Base-by-base conservation (phyloP, 306 rosid species). In the Luffa aegyptiaca region DNA sequence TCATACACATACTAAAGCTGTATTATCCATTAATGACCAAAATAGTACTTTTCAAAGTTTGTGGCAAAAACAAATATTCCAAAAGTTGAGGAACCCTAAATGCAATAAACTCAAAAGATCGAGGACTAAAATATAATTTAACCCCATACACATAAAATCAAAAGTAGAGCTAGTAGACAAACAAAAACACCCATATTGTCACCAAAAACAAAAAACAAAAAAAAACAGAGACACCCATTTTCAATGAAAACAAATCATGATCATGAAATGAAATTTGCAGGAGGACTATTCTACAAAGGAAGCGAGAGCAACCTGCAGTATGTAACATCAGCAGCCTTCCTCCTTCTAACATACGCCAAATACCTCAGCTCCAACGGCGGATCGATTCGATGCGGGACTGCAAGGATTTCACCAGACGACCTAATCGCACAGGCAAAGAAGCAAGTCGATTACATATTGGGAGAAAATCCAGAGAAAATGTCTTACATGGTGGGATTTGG, bases 401-500 rank as follows among this genome's bases (percentile, higher is more conserved):
- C 93, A 44, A 82, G 70, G 10, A 69, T 94, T 70, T 86, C 85
- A 8, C 78, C 84, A 6, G 82, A 90, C 49, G 80, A 61, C 21
- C 85, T 92, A 13, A 72, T 88, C 52, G 18, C 81, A 10, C 78
- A 86, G 10, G 98, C 97, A 1, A 90, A 88, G 84, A 87, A 80
- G 74, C 98, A 94, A 80, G 96, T 91, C 1, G 98, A 94, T 80
- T 94, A 94, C 85, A 86, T 94, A 35, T 68, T 94, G 18, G 97
- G 98, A 12, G 84, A 90, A 35, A 94, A 94, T 70, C 98, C 96
- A 3, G 71, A 71, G 52, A 87, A 80, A 70, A 91, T 82, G 86
- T 90, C 97, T 31, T 94, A 90, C 86, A 89, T 92, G 97, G 96
- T 92, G 48, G 98, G 93, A 56, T 94, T 89, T 63, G 98, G 98